Evolutionary conservation across 768 basidiomycete genomes (phyloP).

Genomic region (Boletus rubroflammeus): DNA sequence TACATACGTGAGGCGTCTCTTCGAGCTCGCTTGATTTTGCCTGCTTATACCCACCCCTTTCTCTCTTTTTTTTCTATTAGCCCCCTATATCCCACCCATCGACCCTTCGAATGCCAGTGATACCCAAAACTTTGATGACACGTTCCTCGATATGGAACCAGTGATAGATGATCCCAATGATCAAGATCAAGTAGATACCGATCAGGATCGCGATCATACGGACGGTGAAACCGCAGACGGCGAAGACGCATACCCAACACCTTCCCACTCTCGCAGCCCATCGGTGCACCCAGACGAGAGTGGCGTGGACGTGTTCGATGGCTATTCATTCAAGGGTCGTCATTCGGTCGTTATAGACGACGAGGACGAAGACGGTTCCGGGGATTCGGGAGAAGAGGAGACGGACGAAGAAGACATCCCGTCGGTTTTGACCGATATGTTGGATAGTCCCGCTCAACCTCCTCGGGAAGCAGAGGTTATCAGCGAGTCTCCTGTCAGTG

Average conservation of each 20-base stretch:
- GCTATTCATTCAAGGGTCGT: constrained; percentile 89
- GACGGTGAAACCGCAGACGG: constrained; percentile 71
- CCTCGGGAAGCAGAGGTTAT: constrained; percentile 30
- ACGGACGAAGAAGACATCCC: constrained; percentile 39
- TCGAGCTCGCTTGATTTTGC: constrained; percentile 2
- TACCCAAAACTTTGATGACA: constrained; percentile 96
- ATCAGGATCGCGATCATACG: constrained; percentile 63
- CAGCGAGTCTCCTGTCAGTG: constrained; percentile 34
- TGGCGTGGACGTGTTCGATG: constrained; percentile 78
- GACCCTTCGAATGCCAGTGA: constrained; percentile 90
- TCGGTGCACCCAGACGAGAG: constrained; percentile 53
- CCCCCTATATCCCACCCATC: constrained; percentile 90
- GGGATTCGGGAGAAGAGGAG: constrained; percentile 33
- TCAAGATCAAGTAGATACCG: constrained; percentile 59
- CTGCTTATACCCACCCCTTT: constrained; percentile 14
- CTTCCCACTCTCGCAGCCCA: constrained; percentile 75
- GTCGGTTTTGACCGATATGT: constrained; percentile 16
- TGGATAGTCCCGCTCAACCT: constrained; percentile 23
- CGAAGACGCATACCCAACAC: constrained; percentile 74
- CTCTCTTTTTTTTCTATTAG: constrained; percentile 35
- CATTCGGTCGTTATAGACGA: constrained; percentile 76
- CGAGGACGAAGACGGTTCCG: constrained; percentile 47
- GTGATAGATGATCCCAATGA: constrained; percentile 77
- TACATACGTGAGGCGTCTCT: constrained; percentile 70
- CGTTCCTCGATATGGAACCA: constrained; percentile 94